Base-by-base conservation (phyloP, 148 eudicot species). In the Arctostaphylos glauca region DNA sequence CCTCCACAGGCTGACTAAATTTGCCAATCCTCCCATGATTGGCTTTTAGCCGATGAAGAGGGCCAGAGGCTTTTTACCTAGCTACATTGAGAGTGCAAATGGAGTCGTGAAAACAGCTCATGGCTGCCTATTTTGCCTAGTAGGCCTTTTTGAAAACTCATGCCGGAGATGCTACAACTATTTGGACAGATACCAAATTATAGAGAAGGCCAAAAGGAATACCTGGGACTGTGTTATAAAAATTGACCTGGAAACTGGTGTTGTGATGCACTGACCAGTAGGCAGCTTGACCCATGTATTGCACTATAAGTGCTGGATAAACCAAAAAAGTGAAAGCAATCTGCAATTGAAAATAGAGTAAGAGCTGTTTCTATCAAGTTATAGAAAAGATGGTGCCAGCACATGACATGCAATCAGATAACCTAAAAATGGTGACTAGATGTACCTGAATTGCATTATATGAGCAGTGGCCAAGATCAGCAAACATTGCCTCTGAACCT, bases 401-500 rank as follows among this genome's bases (percentile, higher is more conserved):
- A 16, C 60, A 48, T 8, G 41, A 66, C 12, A 46, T 49, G 14
- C 47, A 49, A 50, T 78, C 76, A 25, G 54, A 84, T 19, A 62
- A 9, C 43, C 58, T 41, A 44, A 55, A 66, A 75, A n/a, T 76
- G 52, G 14, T 21, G 49, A 49, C 64, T 50, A 81, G 83, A 75
- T 78, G 58, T 86, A 95, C 98, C 96, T 94, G 98, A 88, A 95
- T 95, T 79, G 98, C 97, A 76, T 88, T 82, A 82, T 94, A 89
- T 49, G 98, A 91, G 90, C 94, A 95, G 86, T 95, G 98, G 77
- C 98, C 98, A 77, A 95, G 91, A 89, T 95, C 98, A 79, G 98
- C 98, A 89, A 95, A 95, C 98, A 95, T 95, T 64, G 94, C 96
- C 83, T 95, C 98, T 31, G 98, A 95, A 50, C 98, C 98, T 95